Base-by-base conservation (phyloP, 108 stramenopile species). In the Skeletonema menzelii region DNA sequence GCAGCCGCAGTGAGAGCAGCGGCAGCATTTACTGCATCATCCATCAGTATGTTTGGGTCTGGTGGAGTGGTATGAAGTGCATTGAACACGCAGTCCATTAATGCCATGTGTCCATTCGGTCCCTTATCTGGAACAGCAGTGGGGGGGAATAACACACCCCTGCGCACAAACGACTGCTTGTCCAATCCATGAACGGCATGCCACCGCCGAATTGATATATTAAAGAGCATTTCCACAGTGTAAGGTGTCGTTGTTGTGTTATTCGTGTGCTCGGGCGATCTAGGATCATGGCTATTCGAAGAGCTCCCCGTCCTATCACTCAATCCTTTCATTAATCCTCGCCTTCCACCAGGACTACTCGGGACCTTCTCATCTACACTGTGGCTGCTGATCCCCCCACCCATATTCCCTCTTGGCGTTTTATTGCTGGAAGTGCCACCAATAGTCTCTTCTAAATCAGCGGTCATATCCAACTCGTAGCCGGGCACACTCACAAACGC, bases 81-180 rank as follows among this genome's bases (percentile, higher is more conserved):
- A 78, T 88, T 84, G 53, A 85, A 73, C 19, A 85, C 74, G 62
- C 94, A 95, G 60, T 92, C 91, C 83, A 92, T 91, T 12, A 95
- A 71, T 26, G 91, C 91, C 86, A 84, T 74, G 64, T 95, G 91
- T 20, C 94, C 94, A 22, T 80, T 84, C n/a, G 82, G 78, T 59
- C 89, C 90, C 0, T 80, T 59, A 67, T 91, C 88, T 15, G 90
- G 91, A 8, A 88, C 86, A 2, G 78, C 71, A 17, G 72, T 76
- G 55, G 78, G 53, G 4, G 91, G 94, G 24, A 92, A 85, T 19
- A 89, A 46, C 20, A 91, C 46, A 12, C 83, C 79, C 5, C 69
- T 85, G 22, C 68, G 70, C 17, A 87, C 37, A 42, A 89, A 78
- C 10, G 82, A 65, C 5, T 49, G 11, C 65, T 91, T 95, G 76